Evolutionary conservation across 805 yeast genomes (phyloP).

Genomic region (Brettanomyces anomalus): DNA sequence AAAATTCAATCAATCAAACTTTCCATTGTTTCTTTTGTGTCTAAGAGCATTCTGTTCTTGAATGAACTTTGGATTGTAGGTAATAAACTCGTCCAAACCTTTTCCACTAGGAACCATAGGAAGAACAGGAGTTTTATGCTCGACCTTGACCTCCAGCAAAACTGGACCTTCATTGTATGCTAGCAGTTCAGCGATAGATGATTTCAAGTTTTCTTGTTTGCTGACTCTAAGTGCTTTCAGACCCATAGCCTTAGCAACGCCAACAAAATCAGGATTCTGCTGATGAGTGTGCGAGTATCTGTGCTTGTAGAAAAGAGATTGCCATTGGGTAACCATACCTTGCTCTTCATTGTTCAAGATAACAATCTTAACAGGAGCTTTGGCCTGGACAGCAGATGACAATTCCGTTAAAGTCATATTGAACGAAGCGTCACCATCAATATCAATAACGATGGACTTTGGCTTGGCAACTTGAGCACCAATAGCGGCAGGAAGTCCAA

Average conservation of each 20-base stretch:
- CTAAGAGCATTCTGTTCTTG: slow-evolving; percentile 59
- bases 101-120: slow-evolving; percentile 98
- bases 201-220: slow-evolving; percentile 56
- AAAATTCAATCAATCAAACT: slow-evolving; percentile 32
- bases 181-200: slow-evolving; percentile 58
- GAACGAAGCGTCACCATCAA: slow-evolving; percentile 99
- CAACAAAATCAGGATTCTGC: slow-evolving; percentile 85
- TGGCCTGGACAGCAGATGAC: slow-evolving; percentile 89
- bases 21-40: slow-evolving; percentile 63
- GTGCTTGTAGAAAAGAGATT: slow-evolving; percentile 91
- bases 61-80: slow-evolving; percentile 78
- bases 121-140: slow-evolving; percentile 89
- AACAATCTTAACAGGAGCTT: slow-evolving; percentile 81
- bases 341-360: slow-evolving; percentile 96
- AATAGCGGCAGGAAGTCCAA: slow-evolving; percentile 93
- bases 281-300: slow-evolving; percentile 98
- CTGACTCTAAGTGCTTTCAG: slow-evolving; percentile 69
- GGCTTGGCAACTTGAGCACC: slow-evolving; percentile 98
- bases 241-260: slow-evolving; percentile 92
- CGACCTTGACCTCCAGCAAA: slow-evolving; percentile 82
- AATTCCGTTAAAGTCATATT: slow-evolving; percentile 94
- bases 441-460: slow-evolving; percentile 89
- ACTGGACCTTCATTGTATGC: slow-evolving; percentile 73
- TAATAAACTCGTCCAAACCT: slow-evolving; percentile 86
- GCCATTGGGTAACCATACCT: slow-evolving; percentile 99